Evolutionary conservation across 75 land plant species (phyloP).

Genomic region (Cryptomeria japonica): DNA sequence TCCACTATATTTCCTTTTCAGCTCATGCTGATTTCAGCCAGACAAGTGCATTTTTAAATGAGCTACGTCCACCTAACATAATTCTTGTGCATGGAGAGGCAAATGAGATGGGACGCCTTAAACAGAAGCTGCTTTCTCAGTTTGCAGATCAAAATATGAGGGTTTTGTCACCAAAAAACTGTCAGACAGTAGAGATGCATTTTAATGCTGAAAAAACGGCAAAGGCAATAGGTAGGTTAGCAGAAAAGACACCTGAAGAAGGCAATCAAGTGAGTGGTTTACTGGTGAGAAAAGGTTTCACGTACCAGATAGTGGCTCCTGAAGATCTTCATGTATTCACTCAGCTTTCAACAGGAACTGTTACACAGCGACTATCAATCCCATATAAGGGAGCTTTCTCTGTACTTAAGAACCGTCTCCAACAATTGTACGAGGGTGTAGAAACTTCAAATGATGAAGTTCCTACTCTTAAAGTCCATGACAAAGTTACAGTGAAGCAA

Average conservation of each 20-base stretch:
- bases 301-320: constrained; percentile 96
- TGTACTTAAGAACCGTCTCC: constrained; percentile 73
- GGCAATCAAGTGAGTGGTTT: constrained; percentile 87
- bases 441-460: constrained; percentile 50
- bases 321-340: constrained; percentile 92
- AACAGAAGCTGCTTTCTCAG: constrained; percentile 73
- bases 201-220: constrained; percentile 95
- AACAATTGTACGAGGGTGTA: constrained; percentile 92
- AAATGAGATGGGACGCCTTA: constrained; percentile 93
- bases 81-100: constrained; percentile 97
- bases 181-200: constrained; percentile 94
- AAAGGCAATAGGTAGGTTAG: constrained; percentile 86
- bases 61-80: constrained; percentile 89
- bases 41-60: constrained; percentile 89
- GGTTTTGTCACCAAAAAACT: constrained; percentile 87
- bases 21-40: constrained; percentile 97
- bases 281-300: constrained; percentile 92
- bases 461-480: constrained; percentile 75
- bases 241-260: constrained; percentile 80
- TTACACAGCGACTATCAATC: constrained; percentile 83
- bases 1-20: constrained; percentile 95
- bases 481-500: constrained; percentile 73
- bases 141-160: constrained; percentile 84
- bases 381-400: constrained; percentile 84
- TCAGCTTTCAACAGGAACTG: constrained; percentile 84